Conservation (phyloP, 371 early-diverging fungal genomes). For the Mucor circinelloides region DNA sequence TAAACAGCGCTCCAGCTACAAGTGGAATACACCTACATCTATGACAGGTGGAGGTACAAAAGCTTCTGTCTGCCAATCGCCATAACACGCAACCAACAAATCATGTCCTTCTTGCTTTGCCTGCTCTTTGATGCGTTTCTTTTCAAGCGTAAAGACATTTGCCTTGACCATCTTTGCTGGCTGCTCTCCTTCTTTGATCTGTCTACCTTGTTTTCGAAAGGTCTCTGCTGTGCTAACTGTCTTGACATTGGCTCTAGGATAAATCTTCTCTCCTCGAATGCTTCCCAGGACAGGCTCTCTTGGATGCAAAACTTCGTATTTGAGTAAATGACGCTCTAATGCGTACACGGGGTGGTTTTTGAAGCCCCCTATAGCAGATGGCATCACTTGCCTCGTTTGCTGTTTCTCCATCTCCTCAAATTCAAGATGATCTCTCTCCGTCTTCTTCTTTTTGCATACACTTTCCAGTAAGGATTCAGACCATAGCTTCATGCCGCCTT, state of each 20-base stretch:
- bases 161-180: slow-evolving; percentile 73
- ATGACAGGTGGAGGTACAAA: slow-evolving; percentile 67
- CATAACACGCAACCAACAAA: slow-evolving; percentile 61
- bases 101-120: slow-evolving; percentile 44
- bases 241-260: slow-evolving; percentile 73
- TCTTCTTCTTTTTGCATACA: slow-evolving; percentile 14
- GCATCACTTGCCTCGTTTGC: slow-evolving; percentile 72
- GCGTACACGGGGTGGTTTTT: slow-evolving; percentile 84
- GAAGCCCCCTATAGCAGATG: slow-evolving; percentile 75
- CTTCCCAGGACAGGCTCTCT: slow-evolving; percentile 68
- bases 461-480: slow-evolving; percentile 24
- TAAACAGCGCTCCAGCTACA: neutral
- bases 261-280: slow-evolving; percentile 77
- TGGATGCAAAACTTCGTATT: slow-evolving; percentile 73
- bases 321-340: slow-evolving; percentile 81
- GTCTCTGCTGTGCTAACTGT: slow-evolving; percentile 61
- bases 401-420: slow-evolving; percentile 48
- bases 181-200: slow-evolving; percentile 48
- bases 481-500: slow-evolving; percentile 41
- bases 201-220: slow-evolving; percentile 71
- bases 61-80: slow-evolving; percentile 86
- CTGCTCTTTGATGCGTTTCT: slow-evolving; percentile 54
- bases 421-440: slow-evolving; percentile 50
- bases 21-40: slow-evolving; percentile 46
- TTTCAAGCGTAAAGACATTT: slow-evolving; percentile 62